Evolutionary conservation across 1,284 basidiomycete species (phyloP).

Genomic region (Acaromyces ingoldii): DNA sequence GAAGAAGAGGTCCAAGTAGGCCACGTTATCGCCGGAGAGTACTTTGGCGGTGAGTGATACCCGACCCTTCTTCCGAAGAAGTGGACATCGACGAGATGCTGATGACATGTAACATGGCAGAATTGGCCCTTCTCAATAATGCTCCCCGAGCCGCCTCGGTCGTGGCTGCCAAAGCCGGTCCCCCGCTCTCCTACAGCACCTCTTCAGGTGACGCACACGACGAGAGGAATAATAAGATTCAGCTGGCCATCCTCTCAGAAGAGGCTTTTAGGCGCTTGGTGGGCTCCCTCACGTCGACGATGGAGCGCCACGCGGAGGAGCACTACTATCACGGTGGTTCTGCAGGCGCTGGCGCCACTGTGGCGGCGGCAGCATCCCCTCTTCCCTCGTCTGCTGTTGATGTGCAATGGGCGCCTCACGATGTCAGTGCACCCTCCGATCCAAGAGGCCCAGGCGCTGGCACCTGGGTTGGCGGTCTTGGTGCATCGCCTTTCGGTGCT

Average conservation of each 20-base stretch:
- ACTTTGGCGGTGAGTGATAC: slow-evolving; percentile 72
- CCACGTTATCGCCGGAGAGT: slow-evolving; percentile 79
- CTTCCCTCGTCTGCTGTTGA: neutral
- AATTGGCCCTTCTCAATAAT: slow-evolving; percentile 75
- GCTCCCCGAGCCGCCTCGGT: slow-evolving; percentile 90
- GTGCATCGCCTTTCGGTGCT: slow-evolving; percentile 10
- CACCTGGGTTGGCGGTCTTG: slow-evolving; percentile 11
- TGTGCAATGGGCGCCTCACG: slow-evolving; percentile 9
- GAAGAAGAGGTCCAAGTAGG: slow-evolving; percentile 58
- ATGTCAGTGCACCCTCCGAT: neutral
- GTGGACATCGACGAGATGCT: too few relatives aligned
- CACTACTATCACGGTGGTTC: slow-evolving; percentile 49
- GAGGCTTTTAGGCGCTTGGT: slow-evolving; percentile 89
- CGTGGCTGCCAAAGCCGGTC: slow-evolving; percentile 62
- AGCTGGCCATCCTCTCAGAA: slow-evolving; percentile 83
- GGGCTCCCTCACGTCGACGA: slow-evolving; percentile 79
- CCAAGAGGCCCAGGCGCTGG: neutral
- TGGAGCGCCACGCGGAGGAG: slow-evolving; percentile 69
- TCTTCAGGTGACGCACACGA: too few relatives aligned
- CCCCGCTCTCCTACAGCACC: neutral
- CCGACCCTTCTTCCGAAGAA: neutral
- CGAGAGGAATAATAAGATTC: slow-evolving; percentile 50
- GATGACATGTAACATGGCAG: too few relatives aligned
- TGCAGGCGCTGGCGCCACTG: neutral
- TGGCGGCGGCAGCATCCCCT: neutral